Conservation (phyloP, 768 basidiomycete species). For the Naganishia onofrii region DNA sequence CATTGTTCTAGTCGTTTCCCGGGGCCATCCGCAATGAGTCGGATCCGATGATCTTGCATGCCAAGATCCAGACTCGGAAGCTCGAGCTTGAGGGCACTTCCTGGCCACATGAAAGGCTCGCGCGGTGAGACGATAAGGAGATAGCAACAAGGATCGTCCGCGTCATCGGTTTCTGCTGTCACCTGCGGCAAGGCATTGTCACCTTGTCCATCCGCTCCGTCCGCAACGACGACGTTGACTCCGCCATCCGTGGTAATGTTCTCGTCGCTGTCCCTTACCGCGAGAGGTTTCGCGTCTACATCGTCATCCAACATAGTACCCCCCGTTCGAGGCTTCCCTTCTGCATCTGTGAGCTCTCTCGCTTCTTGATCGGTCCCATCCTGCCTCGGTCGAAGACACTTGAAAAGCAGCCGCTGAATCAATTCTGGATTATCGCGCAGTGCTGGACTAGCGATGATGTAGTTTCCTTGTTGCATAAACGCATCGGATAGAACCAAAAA, state of each 20-base stretch:
- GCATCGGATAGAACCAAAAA: conserved; percentile 86
- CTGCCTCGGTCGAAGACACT: conserved; percentile 65
- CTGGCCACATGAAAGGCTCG: conserved; percentile 85
- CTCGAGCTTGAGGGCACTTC: conserved; percentile 70
- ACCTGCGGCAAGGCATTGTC: neutral
- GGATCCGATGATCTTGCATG: conserved; percentile 80
- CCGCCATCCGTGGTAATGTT: conserved; percentile 37
- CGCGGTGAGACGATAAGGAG: conserved; percentile 81
- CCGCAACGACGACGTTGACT: conserved; percentile 2
- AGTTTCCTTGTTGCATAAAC: conserved; percentile 86
- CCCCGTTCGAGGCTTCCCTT: conserved; percentile 56
- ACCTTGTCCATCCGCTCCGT: conserved; percentile 11
- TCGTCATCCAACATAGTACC: conserved; percentile 40
- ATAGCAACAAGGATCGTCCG: conserved; percentile 58
- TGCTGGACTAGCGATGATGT: conserved; percentile 76
- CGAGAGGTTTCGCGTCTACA: conserved; percentile 52
- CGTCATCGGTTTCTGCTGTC: neutral
- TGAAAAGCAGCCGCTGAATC: conserved; percentile 74
- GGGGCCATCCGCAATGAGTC: conserved; percentile 86
- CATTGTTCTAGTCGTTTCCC: conserved; percentile 69
- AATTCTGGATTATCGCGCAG: conserved; percentile 72
- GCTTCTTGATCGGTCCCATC: conserved; percentile 2
- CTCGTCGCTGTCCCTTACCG: conserved; percentile 51
- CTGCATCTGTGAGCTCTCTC: conserved; percentile 20
- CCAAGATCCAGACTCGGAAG: conserved; percentile 76